Conservation (phyloP, 176 grass and related monocot species). For the Triticum monococcum region DNA sequence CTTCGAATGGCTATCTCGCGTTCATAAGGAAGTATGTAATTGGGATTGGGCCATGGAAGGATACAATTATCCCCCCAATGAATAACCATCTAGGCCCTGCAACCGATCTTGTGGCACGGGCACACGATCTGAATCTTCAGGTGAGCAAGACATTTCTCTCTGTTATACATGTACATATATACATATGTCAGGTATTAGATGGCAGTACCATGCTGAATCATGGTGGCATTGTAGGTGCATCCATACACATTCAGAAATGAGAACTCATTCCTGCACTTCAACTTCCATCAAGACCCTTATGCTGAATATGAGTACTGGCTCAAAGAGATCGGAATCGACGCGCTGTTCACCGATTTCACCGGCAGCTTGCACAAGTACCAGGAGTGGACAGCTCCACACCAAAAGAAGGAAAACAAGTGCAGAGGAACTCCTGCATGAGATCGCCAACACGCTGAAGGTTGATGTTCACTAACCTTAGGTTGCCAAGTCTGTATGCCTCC, state of each 20-base stretch:
- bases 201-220: background rate
- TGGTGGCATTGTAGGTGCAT: slow-evolving; percentile 56
- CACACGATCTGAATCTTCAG: slow-evolving; percentile 73
- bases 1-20: slow-evolving; percentile 55
- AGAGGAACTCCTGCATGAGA: slow-evolving; percentile 43
- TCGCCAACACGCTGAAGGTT: slow-evolving; percentile 42
- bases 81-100: slow-evolving; percentile 47
- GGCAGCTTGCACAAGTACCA: slow-evolving; percentile 67
- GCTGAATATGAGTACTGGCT: slow-evolving; percentile 74
- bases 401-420: slow-evolving; percentile 39
- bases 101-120: slow-evolving; percentile 65
- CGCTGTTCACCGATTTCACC: slow-evolving; percentile 73
- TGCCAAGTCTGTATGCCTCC: background rate
- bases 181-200: slow-evolving; percentile 14
- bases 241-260: slow-evolving; percentile 82
- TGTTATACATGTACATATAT: background rate
- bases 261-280: slow-evolving; percentile 57
- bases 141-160: slow-evolving; percentile 25
- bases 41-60: slow-evolving; percentile 88
- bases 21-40: slow-evolving; percentile 78
- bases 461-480: slow-evolving; percentile 20
- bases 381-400: slow-evolving; percentile 42
- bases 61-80: slow-evolving; percentile 64
- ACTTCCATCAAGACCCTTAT: slow-evolving; percentile 84
- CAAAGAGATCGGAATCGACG: slow-evolving; percentile 49